A percentile compares a stretch with the other conserved stretches of the same genome.
Conservation (phyloP, 2,329 filamentous ascomycete genomes). For the Hortaea werneckii region DNA sequence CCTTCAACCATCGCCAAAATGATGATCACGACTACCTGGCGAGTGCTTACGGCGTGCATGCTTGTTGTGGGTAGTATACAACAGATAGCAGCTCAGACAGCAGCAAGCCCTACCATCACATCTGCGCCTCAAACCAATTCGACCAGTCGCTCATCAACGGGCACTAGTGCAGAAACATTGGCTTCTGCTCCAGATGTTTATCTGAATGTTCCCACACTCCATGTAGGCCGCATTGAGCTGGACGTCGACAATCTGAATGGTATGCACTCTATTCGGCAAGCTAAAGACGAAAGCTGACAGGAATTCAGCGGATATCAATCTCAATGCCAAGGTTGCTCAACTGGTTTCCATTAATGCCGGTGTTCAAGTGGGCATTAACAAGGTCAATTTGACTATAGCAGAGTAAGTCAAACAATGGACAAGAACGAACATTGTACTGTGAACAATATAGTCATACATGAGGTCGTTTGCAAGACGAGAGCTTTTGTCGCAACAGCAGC, state of each 20-base stretch:
- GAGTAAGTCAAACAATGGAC: too few relatives aligned
- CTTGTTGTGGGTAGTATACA: not conserved
- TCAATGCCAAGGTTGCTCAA: slow-evolving; percentile 48
- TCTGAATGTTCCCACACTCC: slow-evolving; percentile 46
- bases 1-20: slow-evolving; percentile 1
- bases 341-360: slow-evolving; percentile 52
- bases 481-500: too few relatives aligned
- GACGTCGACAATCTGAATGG: slow-evolving; percentile 47
- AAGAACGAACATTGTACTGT: slow-evolving; percentile 32
- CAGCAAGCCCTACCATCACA: slow-evolving; percentile 5
- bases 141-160: not conserved
- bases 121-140: slow-evolving; percentile 37
- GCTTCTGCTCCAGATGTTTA: slow-evolving; percentile 47
- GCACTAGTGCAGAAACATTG: slow-evolving; percentile 26
- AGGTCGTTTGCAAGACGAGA: too few relatives aligned
- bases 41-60: slow-evolving; percentile 1
- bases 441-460: too few relatives aligned
- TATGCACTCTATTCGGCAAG: not conserved
- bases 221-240: slow-evolving; percentile 49
- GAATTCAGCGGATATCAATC: slow-evolving; percentile 32
- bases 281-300: too few relatives aligned
- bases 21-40: slow-evolving; percentile 37
- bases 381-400: slow-evolving; percentile 49
- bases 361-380: slow-evolving; percentile 36
- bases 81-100: slow-evolving; percentile 6